Base-by-base conservation (phyloP, 257 asterid species). In the Gynochthodes officinalis region DNA sequence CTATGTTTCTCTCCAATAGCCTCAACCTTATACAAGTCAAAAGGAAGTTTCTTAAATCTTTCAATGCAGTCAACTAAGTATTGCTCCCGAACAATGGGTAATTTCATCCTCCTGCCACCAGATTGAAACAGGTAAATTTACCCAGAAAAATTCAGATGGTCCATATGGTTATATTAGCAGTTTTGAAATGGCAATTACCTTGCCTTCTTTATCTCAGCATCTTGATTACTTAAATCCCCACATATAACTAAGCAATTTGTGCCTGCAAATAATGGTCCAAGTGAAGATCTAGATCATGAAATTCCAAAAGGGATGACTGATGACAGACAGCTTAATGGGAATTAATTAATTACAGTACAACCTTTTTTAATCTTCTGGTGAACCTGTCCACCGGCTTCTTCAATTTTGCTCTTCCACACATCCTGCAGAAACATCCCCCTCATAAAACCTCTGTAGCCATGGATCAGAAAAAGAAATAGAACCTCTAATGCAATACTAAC, bases 51-150 rank as follows among this genome's bases (percentile, higher is more conserved):
- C 79, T 88, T 88, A 83, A 88, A 84, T 74, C 82, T 89, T 74
- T 84, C 81, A 64, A 88, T 58, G 82, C 99, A 88, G 62, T 91
- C 95, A 46, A 77, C 86, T 83, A 94, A 76, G 80, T 94, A 94
- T 74, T 89, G 95, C 81, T 89, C 97, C 83, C 92, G 82, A 72
- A 94, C 85, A 64, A 91, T 84, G 52, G 99, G 97, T 72, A 89
- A 49, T 78, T 86, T 94, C 97, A 89, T 88, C 86, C 96, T 89
- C 93, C 97, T 94, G 86, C 71, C n/a, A n/a, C 77, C 68, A 75
- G 35, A 74, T 48, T 53, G 40, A 75, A 77, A 46, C 53, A 48
- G 44, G 67, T 28, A 25, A 55, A 68, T 66, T 77, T 28, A 73
- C 62, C 43, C 46, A 61, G 52, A 50, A 54, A 69, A 39, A 59